These are phyloP conservation scores for Colletotrichum sp. DNA, from an alignment of 2,329 filamentous ascomycete species.

Conservation along the genomic window DNA sequence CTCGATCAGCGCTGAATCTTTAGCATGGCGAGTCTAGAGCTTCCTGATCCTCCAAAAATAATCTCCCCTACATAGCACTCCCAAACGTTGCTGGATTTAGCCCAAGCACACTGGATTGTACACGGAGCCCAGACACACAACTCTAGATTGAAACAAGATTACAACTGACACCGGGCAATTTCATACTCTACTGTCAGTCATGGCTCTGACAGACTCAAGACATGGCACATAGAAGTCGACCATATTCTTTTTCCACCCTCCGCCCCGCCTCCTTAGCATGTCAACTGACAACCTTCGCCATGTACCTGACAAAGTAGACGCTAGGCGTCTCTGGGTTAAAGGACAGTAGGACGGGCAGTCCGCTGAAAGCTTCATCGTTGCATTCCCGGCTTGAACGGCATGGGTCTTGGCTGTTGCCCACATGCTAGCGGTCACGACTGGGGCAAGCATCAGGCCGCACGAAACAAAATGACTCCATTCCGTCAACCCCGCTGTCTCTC, in stretches of 20 bases:
- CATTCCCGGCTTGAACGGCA: conserved; percentile 1
- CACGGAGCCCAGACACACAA: not conserved
- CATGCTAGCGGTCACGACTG: not conserved
- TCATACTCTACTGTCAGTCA: not conserved
- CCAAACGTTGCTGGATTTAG: not conserved
- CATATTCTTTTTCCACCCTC: not conserved
- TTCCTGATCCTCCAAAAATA: not conserved
- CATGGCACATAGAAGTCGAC: not conserved
- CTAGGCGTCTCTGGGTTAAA: not conserved
- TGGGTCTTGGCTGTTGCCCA: not conserved
- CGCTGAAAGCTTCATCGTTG: conserved; percentile 8
- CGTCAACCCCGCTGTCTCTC: not conserved
- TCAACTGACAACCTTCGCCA: not conserved
- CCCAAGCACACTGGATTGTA: not conserved
- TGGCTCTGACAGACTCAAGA: not conserved
- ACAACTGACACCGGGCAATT: not conserved
- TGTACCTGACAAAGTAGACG: not conserved
- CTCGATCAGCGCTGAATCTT: not conserved
- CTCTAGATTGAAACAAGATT: not conserved
- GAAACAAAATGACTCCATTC: not conserved
- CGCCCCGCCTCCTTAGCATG: not conserved
- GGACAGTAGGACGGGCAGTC: not conserved
- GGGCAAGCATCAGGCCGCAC: not conserved
- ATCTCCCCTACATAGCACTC: not conserved
- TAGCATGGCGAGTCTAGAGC: not conserved